phyloP scores from a whole-genome alignment of 352 stramenopile species.

The Globisporangium radiosum region DNA sequence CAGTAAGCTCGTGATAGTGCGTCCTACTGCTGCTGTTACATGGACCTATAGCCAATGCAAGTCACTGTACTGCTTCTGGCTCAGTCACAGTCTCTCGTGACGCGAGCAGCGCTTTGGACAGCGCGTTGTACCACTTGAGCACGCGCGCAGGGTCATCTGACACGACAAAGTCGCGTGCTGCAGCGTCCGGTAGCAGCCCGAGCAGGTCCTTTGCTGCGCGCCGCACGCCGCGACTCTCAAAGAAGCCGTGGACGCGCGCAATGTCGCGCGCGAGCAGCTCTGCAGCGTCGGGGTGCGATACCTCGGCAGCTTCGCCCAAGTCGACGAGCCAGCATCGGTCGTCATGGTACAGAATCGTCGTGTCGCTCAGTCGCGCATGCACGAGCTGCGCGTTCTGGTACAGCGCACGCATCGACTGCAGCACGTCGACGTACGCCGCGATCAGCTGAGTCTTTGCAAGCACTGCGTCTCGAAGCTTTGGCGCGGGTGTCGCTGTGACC shows the following conservation, averaged over 20 bases:
- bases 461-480: slow-evolving; percentile 37
- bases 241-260: slow-evolving; percentile 61
- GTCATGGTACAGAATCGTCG: slow-evolving; percentile 70
- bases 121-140: slow-evolving; percentile 23
- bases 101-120: slow-evolving; percentile 18
- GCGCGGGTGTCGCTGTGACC: slow-evolving; percentile 15
- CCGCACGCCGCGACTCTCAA: slow-evolving; percentile 30
- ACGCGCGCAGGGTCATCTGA: slow-evolving; percentile 20
- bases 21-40: not conserved
- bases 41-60: no score
- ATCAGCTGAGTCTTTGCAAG: slow-evolving; percentile 35
- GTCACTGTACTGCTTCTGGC: no score
- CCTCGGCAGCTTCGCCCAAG: slow-evolving; percentile 75
- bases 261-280: slow-evolving; percentile 63
- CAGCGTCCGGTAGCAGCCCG: slow-evolving; percentile 9
- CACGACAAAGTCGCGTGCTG: slow-evolving; percentile 20
- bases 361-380: slow-evolving; percentile 37
- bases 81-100: no score
- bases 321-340: slow-evolving; percentile 78
- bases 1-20: no score
- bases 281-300: slow-evolving; percentile 39
- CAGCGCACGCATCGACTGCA: slow-evolving; percentile 32
- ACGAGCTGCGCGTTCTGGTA: slow-evolving; percentile 57
- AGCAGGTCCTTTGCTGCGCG: slow-evolving; percentile 21
- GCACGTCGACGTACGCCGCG: slow-evolving; percentile 30